Evolutionary conservation across 345 rosid genomes (phyloP), one percentile per base, ranked within the genome.

Genomic region (Stellera chamaejasme): DNA sequence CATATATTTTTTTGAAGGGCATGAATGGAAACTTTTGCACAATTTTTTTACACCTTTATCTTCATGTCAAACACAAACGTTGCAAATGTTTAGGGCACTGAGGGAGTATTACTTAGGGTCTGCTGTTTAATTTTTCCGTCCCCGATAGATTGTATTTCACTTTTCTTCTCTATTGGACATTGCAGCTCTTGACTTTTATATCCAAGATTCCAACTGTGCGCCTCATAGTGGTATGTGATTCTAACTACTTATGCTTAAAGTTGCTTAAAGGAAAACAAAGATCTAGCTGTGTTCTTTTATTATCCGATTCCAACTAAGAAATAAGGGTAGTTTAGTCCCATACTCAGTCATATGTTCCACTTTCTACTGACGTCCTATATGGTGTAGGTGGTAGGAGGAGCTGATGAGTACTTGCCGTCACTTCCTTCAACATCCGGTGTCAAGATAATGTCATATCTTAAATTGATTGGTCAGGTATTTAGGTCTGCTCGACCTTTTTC

Each of bases 361-460:
- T 16, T 61, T 45, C 27, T 45, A 52, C 5, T 50, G 54, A 45
- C 55, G 45, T 65, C 55, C 70, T 58, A 68, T 54, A 43, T 45
- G 45, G 54, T 27, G 43, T 64, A 87, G 98, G 95, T 91, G 57
- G 91, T 91, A 51, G 96, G 95, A 60, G 96, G 84, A 45, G 77
- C 55, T 9, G 95, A 85, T 32, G 83, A 73, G 66, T 68, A 79
- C 69, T 67, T 91, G 36, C 88, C 95, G 45, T 73, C 80, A 14
- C 85, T 91, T 69, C 90, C 95, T 50, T 64, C 68, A 52, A 61
- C 77, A 56, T 66, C 79, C 32, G 70, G 78, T 50, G 79, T 85
- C 66, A 79, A 77, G 74, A 67, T 88, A 45, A 50, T 66, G 62
- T 82, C 95, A 10, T 85, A 82, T 66, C 54, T 59, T 50, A 80